Evolutionary conservation across 2,329 filamentous ascomycete genomes (phyloP), one percentile per base, ranked within the genome.

Genomic region (Fonsecaea erecta): DNA sequence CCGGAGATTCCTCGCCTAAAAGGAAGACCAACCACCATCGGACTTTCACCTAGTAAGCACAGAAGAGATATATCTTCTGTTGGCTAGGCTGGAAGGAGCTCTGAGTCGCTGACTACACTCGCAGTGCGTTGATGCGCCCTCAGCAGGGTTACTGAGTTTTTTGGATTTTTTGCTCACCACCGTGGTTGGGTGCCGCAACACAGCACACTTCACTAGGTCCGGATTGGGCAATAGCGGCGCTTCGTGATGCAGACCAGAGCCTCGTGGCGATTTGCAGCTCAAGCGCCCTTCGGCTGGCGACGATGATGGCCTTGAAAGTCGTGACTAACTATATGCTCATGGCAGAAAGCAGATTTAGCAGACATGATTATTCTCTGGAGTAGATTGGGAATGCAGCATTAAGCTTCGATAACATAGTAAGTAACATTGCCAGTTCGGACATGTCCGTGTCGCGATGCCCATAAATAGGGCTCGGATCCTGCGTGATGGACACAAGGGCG

Each of bases 281-380:
- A 9, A 24, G 12, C 18, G 1, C 21, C 18, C 5, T 48, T 7
- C 6, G 18, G 3, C 18, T 48, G 6, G 18, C 6, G 43, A 24
- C n/a, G n/a, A n/a, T n/a, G n/a, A n/a, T n/a, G n/a, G n/a, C 43
- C 43, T 24, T 12, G 7, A 8, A 8, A 9, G 18, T 24, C 43
- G 24, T 14, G 3, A 48, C 43, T 24, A 24, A 48, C 7, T 9
- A 14, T 18, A 12, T 53, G 77, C 57, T 75, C 51, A 16, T 32
- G 30, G 32, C 8, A 16, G 26, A 53, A 53, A 26, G 12, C 21
- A 21, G 21, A 53, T 26, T 53, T 53, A 53, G 26, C n/a, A 11
- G 9, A 16, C 51, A 21, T 30, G 14, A 32, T 26, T 32, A 3
- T 24, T 2, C 37, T n/a, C 18, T 48, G 18, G 43, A 11, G 18